Base-by-base conservation (phyloP, 2,329 filamentous ascomycete genomes). In the Trichoderma sp. region DNA sequence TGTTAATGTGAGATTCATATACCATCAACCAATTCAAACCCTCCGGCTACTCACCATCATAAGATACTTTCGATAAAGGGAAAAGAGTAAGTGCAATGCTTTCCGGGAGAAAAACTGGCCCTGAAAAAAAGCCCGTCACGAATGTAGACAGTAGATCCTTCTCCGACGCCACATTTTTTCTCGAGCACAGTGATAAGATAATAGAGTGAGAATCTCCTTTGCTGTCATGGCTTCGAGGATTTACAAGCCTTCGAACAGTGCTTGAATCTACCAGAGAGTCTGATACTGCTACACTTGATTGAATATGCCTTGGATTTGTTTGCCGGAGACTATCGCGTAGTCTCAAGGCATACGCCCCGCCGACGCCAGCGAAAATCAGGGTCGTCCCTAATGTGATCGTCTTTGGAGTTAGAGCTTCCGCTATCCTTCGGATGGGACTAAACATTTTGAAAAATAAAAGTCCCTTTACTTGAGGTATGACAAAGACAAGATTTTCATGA, bases 91-190 rank as follows among this genome's bases (percentile, higher is more conserved):
- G 65, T 5, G 17, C 53, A 6, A 58, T 47, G 9, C 65, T 58
- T 17, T 68, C 65, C 15, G 65, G 65, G n/a, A 47, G 50, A 20
- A 68, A 68, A 47, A 68, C 26, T 20, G 65, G 65, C n/a, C 65
- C 65, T 12, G 65, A 57, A 17, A 68, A 68, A 12, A 68, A 68
- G 4, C 65, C 65, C 1, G 36, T 43, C 26, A 68, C 26, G 28
- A 68, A 58, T 9, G 53, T 23, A n/a, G 23, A 58, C 28, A 68
- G 12, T 2, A 68, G 20, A 8, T 26, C 65, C n/a, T 68, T 53
- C n/a, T 68, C 53, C n/a, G 65, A 58, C 17, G 50, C 53, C 4
- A 15, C 15, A 15, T 58, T 36, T 20, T 58, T 6, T 43, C 12
- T 30, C 17, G 50, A 8, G 17, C 17, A 17, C 17, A 57, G 2